Percentiles rank a stretch among this genome's conserved stretches.
phyloP scores from a whole-genome alignment of 768 basidiomycete genomes.

The Lyophyllum semitale region DNA sequence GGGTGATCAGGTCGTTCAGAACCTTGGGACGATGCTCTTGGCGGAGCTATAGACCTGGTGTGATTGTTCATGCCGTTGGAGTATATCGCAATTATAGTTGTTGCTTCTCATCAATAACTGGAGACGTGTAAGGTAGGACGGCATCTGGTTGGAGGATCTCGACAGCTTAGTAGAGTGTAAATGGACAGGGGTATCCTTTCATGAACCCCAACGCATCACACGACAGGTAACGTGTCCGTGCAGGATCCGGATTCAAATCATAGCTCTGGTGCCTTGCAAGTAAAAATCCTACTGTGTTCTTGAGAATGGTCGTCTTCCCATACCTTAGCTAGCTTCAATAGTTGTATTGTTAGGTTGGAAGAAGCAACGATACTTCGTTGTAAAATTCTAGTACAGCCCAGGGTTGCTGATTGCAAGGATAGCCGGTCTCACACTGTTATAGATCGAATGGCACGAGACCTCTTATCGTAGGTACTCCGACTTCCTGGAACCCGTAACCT shows the following conservation, averaged over 20 bases:
- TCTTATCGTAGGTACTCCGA: slow-evolving; percentile 5
- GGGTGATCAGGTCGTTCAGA: slow-evolving; percentile 96
- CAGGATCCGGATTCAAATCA: slow-evolving; percentile 10
- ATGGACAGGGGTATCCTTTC: slow-evolving; percentile 6
- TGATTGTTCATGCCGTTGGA: slow-evolving; percentile 7
- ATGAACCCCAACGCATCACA: slow-evolving; percentile 25
- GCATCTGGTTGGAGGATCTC: slow-evolving; percentile 6
- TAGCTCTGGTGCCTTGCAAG: slow-evolving; percentile 2
- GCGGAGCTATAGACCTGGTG: slow-evolving; percentile 71
- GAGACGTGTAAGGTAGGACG: slow-evolving; percentile 9
- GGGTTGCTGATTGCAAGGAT: slow-evolving; percentile 1
- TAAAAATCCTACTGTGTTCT: neutral
- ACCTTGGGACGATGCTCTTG: slow-evolving; percentile 90
- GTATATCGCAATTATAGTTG: slow-evolving; percentile 17
- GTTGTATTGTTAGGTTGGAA: neutral
- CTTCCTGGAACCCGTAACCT: neutral
- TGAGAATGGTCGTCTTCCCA: neutral
- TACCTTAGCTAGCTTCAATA: neutral
- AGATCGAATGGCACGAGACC: slow-evolving; percentile 12
- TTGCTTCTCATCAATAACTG: slow-evolving; percentile 1
- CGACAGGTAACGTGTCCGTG: slow-evolving; percentile 32
- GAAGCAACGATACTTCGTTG: neutral
- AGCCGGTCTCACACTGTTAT: slow-evolving; percentile 5
- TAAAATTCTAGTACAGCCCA: neutral
- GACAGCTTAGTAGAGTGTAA: no score